phyloP scores from a whole-genome alignment of 371 early-diverging fungal species.

The Saksenaea vasiformis region DNA sequence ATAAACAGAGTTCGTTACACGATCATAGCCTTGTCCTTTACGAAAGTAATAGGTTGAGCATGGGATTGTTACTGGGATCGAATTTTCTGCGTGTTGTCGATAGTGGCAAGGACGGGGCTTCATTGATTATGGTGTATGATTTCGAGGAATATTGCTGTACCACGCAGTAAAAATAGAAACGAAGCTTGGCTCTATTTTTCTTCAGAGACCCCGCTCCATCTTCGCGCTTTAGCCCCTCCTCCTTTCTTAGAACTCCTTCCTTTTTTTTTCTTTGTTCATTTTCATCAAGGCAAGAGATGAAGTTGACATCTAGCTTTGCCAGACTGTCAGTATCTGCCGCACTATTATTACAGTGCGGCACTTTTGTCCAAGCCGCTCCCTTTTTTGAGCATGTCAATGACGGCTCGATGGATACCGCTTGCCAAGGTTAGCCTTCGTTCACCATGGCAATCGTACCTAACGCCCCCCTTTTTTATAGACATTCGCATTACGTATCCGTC shows the following conservation, averaged over 20 bases:
- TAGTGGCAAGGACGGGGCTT: no score
- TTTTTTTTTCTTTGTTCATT: conserved; percentile 1
- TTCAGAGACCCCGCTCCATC: conserved; percentile 1
- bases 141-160: conserved; percentile 2
- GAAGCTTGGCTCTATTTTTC: conserved; percentile 6
- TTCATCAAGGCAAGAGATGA: conserved; percentile 25
- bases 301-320: conserved; percentile 30
- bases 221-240: conserved; percentile 7
- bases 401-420: conserved; percentile 3
- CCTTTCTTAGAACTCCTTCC: conserved; percentile 11
- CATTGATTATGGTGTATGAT: neutral
- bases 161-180: neutral
- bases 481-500: conserved; percentile 37
- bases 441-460: neutral
- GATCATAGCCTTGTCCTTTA: no score
- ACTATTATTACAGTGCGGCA: conserved; percentile 36
- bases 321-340: conserved; percentile 35
- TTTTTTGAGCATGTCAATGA: conserved; percentile 36
- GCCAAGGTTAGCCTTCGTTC: conserved; percentile 10
- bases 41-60: no score
- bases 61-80: no score
- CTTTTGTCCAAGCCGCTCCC: conserved; percentile 44
- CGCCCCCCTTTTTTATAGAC: conserved; percentile 14
- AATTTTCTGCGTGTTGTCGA: neutral
- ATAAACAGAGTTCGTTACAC: no score